Conservation (phyloP, 768 basidiomycete genomes). For the Lactarius trivialis region DNA sequence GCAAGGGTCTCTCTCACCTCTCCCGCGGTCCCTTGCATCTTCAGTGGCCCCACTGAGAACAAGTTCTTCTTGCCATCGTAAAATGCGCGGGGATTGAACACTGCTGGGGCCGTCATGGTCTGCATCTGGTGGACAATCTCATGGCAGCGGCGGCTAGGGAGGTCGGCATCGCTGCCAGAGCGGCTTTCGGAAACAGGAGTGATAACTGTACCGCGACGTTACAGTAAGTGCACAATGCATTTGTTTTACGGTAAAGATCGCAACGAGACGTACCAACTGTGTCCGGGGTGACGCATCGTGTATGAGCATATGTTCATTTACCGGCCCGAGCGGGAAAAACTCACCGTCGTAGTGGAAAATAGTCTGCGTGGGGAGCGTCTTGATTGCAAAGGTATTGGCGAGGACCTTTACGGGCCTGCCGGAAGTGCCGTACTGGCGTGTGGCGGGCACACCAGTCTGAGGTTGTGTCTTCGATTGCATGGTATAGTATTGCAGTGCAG, state of each 20-base stretch:
- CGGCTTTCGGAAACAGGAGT: slow-evolving; percentile 2
- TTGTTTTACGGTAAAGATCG: background rate
- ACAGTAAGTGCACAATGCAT: background rate
- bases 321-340: background rate
- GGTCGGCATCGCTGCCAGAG: slow-evolving; percentile 9
- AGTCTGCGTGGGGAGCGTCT: slow-evolving; percentile 10
- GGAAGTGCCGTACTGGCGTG: slow-evolving; percentile 12
- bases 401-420: slow-evolving; percentile 14
- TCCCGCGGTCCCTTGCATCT: slow-evolving; percentile 16
- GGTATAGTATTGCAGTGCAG: slow-evolving; percentile 4
- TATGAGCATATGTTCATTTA: background rate
- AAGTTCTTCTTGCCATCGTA: slow-evolving; percentile 21
- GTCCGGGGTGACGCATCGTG: background rate
- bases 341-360: slow-evolving; percentile 19
- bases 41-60: slow-evolving; percentile 15
- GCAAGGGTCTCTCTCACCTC: slow-evolving; percentile 2
- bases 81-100: slow-evolving; percentile 19
- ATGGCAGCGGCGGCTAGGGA: slow-evolving; percentile 16
- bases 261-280: slow-evolving; percentile 12
- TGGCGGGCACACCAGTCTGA: background rate
- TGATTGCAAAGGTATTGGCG: slow-evolving; percentile 17
- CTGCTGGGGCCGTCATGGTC: slow-evolving; percentile 1
- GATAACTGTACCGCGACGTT: background rate
- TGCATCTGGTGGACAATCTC: slow-evolving; percentile 18
- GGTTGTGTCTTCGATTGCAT: slow-evolving; percentile 7